These are phyloP conservation scores for Cystobasidium sp. DNA, from an alignment of 1,284 basidiomycete species.

Conservation along the genomic window DNA sequence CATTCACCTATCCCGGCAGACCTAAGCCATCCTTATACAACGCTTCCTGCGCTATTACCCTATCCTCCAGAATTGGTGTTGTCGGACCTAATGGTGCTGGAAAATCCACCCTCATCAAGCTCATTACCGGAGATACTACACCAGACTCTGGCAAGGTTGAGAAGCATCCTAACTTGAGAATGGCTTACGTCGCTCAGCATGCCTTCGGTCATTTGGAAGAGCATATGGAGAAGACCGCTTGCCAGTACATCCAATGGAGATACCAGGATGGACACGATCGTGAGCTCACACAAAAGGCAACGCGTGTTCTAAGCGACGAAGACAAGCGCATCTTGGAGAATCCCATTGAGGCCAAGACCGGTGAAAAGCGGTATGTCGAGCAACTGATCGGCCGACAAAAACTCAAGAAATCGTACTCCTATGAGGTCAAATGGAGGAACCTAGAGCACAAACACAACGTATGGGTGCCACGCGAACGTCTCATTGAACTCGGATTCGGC, in stretches of 20 bases:
- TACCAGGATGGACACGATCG: slow-evolving; percentile 99
- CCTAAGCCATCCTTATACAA: slow-evolving; percentile 79
- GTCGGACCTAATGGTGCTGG: slow-evolving; percentile 75
- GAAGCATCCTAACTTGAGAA: slow-evolving; percentile 93
- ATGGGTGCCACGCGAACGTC: slow-evolving; percentile 88
- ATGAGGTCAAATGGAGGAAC: slow-evolving; percentile 86
- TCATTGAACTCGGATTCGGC: slow-evolving; percentile 84
- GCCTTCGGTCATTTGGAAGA: slow-evolving; percentile 89
- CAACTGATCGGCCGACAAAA: slow-evolving; percentile 95
- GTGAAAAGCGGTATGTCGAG: slow-evolving; percentile 85
- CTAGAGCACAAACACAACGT: slow-evolving; percentile 90
- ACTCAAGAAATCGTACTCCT: slow-evolving; percentile 73
- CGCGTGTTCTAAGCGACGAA: slow-evolving; percentile 85
- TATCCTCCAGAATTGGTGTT: slow-evolving; percentile 64
- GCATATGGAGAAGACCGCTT: slow-evolving; percentile 92
- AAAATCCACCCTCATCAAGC: slow-evolving; percentile 96
- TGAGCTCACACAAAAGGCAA: slow-evolving; percentile 89
- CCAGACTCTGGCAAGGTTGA: slow-evolving; percentile 93
- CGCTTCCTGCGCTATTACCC: slow-evolving; percentile 87
- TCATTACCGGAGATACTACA: slow-evolving; percentile 90
- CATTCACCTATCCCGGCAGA: slow-evolving; percentile 92
- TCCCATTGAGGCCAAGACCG: slow-evolving; percentile 90
- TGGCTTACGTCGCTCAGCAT: slow-evolving; percentile 98
- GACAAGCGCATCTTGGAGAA: slow-evolving; percentile 80
- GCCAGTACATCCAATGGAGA: slow-evolving; percentile 97